These are phyloP conservation scores for Ormosia emarginata DNA, from an alignment of 306 rosid genomes.

Conservation along the genomic window DNA sequence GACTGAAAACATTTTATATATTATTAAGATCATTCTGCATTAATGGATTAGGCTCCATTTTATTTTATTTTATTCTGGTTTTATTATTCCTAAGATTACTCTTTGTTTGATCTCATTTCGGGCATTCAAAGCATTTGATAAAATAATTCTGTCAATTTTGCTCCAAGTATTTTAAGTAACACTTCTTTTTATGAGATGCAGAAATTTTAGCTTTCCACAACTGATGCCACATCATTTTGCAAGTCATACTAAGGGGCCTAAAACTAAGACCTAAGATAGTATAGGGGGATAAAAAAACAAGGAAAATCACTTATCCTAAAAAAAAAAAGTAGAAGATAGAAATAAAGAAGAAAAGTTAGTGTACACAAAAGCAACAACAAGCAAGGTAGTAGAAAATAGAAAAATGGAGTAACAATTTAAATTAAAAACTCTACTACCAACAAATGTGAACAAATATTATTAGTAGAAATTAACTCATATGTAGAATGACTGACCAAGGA, in stretches of 20 bases:
- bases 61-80: background rate
- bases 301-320: background rate
- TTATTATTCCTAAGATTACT: background rate
- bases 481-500: slow-evolving; percentile 47
- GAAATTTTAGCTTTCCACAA: background rate
- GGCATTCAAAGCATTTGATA: background rate
- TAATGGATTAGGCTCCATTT: background rate
- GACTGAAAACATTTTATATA: background rate
- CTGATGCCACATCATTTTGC: background rate
- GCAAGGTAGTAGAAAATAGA: background rate
- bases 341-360: background rate
- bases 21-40: background rate
- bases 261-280: background rate
- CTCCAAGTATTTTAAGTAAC: background rate
- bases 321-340: background rate
- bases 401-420: background rate
- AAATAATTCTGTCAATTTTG: background rate
- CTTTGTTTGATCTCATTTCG: background rate
- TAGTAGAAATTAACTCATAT: slow-evolving; percentile 3
- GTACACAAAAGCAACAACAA: background rate
- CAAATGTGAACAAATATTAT: background rate
- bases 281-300: background rate
- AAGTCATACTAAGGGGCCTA: background rate
- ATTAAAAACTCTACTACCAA: background rate
- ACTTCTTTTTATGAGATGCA: background rate